A percentile compares a stretch with the other conserved stretches of the same genome.
These are phyloP conservation scores for Chionographis japonica DNA, from an alignment of 106 monocot species.

Conservation along the genomic window DNA sequence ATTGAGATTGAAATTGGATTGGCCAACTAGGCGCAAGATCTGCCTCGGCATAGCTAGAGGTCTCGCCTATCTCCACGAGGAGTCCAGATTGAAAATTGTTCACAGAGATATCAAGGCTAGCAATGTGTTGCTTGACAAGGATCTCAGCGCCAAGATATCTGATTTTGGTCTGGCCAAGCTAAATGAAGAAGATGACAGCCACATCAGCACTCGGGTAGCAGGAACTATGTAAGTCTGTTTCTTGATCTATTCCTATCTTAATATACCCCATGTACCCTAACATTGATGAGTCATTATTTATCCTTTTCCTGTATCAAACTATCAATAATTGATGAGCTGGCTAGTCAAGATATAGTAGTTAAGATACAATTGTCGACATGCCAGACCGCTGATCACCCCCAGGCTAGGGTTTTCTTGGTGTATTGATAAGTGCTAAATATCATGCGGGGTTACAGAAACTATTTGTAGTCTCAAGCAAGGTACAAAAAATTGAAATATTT, in stretches of 20 bases:
- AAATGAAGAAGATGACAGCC: conserved; percentile 32
- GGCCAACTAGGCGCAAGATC: conserved; percentile 38
- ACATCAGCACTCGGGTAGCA: conserved; percentile 45
- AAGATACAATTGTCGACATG: too few species aligned
- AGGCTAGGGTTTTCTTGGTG: too few species aligned
- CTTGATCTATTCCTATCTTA: not conserved
- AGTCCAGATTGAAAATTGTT: conserved; percentile 29
- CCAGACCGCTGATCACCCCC: too few species aligned
- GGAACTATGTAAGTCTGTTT: conserved; percentile 39
- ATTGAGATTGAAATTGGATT: conserved; percentile 40
- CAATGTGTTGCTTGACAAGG: conserved; percentile 38
- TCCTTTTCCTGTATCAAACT: too few species aligned
- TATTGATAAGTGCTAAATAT: too few species aligned
- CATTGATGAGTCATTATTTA: too few species aligned
- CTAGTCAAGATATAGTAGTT: too few species aligned
- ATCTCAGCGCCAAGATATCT: conserved; percentile 42
- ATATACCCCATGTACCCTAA: not conserved
- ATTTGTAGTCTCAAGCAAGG: too few species aligned
- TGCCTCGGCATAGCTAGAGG: conserved; percentile 46
- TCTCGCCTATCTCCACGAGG: conserved; percentile 32
- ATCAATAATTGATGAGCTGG: too few species aligned
- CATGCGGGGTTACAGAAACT: too few species aligned
- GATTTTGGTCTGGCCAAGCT: conserved; percentile 51
- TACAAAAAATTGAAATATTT: too few species aligned
- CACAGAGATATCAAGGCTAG: conserved; percentile 50